phyloP scores from a whole-genome alignment of 352 stramenopile species.

The Saprolegnia diclina region DNA sequence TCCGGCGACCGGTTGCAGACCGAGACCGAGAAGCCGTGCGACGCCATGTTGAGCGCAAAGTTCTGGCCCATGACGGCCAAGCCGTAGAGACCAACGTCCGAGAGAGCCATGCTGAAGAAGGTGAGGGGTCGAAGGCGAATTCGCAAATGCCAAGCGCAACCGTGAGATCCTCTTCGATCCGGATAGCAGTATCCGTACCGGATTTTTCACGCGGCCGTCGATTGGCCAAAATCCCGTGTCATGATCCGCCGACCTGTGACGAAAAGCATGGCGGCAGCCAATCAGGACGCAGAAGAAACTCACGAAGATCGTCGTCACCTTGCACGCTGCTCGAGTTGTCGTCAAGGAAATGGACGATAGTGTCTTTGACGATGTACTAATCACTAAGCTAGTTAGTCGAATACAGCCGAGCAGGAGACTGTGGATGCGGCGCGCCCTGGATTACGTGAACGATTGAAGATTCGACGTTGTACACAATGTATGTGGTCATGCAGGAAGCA shows the following conservation, averaged over 20 bases:
- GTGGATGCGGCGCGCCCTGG: no score
- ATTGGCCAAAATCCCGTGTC: conserved; percentile 1
- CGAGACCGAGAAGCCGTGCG: conserved; percentile 94
- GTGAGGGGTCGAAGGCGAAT: conserved; percentile 15
- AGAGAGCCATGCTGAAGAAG: conserved; percentile 50
- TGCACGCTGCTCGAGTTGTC: no score
- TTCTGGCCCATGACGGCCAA: conserved; percentile 97
- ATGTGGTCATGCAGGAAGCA: no score
- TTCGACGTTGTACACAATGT: no score
- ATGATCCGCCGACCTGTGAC: background rate
- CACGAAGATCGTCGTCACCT: background rate
- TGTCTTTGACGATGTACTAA: no score
- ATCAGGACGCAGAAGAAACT: background rate
- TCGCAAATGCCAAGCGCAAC: conserved; percentile 16
- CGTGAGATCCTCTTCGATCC: background rate
- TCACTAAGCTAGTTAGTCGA: no score
- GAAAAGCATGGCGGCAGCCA: background rate
- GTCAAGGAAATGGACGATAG: no score
- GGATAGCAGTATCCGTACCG: background rate
- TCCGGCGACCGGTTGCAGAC: conserved; percentile 96
- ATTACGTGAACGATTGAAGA: no score
- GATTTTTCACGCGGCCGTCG: background rate
- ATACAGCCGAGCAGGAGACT: no score
- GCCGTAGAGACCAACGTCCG: conserved; percentile 86
- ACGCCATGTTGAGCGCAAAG: conserved; percentile 99